Evolutionary conservation across 371 early-diverging fungal species (phyloP), one percentile per base, ranked within the genome.

Genomic region (Mortierella sp.): DNA sequence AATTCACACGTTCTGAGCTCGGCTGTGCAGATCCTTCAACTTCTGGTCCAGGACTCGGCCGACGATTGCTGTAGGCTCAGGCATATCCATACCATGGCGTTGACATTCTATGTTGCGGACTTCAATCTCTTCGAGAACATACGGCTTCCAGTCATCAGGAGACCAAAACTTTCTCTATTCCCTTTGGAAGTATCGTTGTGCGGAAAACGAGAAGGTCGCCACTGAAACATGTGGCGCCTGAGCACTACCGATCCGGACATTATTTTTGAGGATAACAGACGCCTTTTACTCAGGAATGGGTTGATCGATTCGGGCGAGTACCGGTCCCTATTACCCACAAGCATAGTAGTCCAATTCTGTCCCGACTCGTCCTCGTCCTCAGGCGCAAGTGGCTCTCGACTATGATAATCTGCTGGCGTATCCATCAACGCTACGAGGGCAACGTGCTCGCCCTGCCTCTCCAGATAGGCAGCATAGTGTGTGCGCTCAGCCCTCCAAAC

Each of bases 401-500:
- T 19, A 15, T 50, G 51, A 50, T 50, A 50, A 17, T 50, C 34
- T 14, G 51, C 51, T 30, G 32, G 51, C 2, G 51, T 50, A 19
- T 50, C 51, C 51, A 50, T 50, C 34, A 50, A 31, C 6, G 51
- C 51, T 17, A 50, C 51, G 6, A 50, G 31, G 15, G 51, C 51
- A 5, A 50, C 51, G 3, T 19, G 15, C 19, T 50, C 51, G 30
- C 51, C 51, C 17, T 50, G 39, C 30, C 17, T 41, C 54, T 42
- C 14, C 9, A 53, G 42, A 15, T 41, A 24, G 4, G 26, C 42
- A 3, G 54, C 61, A 61, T 47, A 8, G 11, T 26, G 2, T 63
- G 56, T 21, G 50, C 64, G 27, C 55, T 41, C 4, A 12, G 21
- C 0, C 64, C 64, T 3, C 64, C 64, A 39, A 63, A 56, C 12